phyloP scores from a whole-genome alignment of 2,329 filamentous ascomycete genomes.

The Ceratocystis alfenasii region DNA sequence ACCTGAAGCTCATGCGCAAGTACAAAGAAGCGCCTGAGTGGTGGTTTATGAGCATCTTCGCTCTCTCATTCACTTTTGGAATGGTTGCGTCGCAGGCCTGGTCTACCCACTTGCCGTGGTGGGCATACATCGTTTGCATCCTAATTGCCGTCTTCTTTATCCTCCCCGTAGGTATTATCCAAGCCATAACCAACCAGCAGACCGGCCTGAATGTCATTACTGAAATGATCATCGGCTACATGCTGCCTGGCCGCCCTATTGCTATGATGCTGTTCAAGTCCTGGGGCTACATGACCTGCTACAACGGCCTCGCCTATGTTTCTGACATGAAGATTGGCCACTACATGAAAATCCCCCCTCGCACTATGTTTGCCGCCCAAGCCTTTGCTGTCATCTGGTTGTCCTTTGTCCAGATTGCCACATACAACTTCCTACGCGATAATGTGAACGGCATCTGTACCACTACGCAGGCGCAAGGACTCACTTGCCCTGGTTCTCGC shows the following conservation, averaged over 20 bases:
- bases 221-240: constrained; percentile 40
- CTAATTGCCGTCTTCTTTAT: constrained; percentile 33
- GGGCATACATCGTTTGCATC: constrained; percentile 34
- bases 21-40: constrained; percentile 45
- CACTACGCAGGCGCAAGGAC: constrained; percentile 36
- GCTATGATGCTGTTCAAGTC: constrained; percentile 42
- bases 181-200: constrained; percentile 40
- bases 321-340: constrained; percentile 42
- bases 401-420: constrained; percentile 31
- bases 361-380: constrained; percentile 38
- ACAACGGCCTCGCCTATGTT: constrained; percentile 37
- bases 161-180: constrained; percentile 36
- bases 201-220: constrained; percentile 39
- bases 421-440: constrained; percentile 33
- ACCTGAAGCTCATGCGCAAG: constrained; percentile 43
- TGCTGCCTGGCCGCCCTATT: constrained; percentile 37
- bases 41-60: constrained; percentile 43
- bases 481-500: constrained; percentile 45
- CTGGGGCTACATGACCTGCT: constrained; percentile 37
- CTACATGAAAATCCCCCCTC: constrained; percentile 43
- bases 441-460: constrained; percentile 44
- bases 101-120: constrained; percentile 35
- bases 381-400: constrained; percentile 33
- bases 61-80: constrained; percentile 39
- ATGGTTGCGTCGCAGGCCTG: constrained; percentile 31